phyloP scores from a whole-genome alignment of 768 basidiomycete genomes.

The Filobasidium floriforme region DNA sequence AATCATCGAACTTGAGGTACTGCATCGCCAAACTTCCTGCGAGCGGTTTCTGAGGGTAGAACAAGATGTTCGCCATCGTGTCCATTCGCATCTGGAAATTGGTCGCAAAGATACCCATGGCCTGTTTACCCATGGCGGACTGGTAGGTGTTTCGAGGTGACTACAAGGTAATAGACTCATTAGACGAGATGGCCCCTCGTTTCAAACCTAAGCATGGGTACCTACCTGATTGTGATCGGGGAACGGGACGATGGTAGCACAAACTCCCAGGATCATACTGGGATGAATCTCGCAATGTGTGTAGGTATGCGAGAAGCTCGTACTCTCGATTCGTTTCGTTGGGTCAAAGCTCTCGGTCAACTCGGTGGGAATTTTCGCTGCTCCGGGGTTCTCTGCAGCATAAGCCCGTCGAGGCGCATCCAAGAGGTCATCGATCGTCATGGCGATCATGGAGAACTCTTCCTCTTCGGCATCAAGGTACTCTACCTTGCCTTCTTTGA shows the following conservation, averaged over 20 bases:
- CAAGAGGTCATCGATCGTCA: conserved; percentile 84
- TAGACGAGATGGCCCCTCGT: neutral
- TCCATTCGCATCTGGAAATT: conserved; percentile 99
- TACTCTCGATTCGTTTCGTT: conserved; percentile 76
- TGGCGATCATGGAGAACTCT: conserved; percentile 98
- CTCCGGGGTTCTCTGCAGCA: conserved; percentile 24
- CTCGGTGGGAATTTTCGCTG: conserved; percentile 39
- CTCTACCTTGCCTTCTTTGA: conserved; percentile 84
- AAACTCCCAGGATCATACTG: conserved; percentile 96
- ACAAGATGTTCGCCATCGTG: conserved; percentile 98
- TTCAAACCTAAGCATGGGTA: conserved; percentile 13
- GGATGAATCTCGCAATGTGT: conserved; percentile 99
- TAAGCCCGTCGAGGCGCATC: conserved; percentile 59
- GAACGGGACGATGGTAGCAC: conserved; percentile 98
- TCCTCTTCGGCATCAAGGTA: conserved; percentile 96
- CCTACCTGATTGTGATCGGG: conserved; percentile 96
- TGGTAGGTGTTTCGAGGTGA: conserved; percentile 99
- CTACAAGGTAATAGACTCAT: conserved; percentile 46
- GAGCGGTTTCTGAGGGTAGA: conserved; percentile 97
- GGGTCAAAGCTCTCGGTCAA: conserved; percentile 56
- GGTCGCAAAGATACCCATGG: conserved; percentile 97
- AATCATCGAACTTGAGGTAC: conserved; percentile 94
- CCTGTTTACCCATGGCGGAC: conserved; percentile 99
- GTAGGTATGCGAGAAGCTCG: conserved; percentile 79
- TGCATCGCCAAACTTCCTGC: conserved; percentile 99